These are phyloP conservation scores for Solanum hybrid DNA, from an alignment of 305 asterid species.

Conservation along the genomic window DNA sequence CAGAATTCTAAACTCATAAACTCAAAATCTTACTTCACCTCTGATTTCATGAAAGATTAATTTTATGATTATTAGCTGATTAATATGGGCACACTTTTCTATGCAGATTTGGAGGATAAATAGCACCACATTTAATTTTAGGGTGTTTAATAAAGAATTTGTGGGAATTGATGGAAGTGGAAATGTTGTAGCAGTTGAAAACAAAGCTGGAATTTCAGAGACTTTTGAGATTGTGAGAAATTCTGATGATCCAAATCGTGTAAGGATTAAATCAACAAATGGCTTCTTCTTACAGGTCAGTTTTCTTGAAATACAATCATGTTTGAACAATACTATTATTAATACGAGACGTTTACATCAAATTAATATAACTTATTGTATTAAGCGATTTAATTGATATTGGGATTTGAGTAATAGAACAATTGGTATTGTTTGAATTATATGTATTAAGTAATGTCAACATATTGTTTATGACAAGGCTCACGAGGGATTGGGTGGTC, in stretches of 20 bases:
- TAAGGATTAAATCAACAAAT: slow-evolving; percentile 49
- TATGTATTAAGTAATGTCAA: background rate
- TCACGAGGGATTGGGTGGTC: fast-evolving
- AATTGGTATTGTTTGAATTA: background rate
- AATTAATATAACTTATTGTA: background rate
- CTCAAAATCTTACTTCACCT: background rate
- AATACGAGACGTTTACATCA: fast-evolving
- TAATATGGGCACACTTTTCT: background rate
- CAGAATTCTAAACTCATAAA: background rate
- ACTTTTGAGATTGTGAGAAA: slow-evolving; percentile 43
- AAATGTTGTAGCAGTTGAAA: slow-evolving; percentile 22
- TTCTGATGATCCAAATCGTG: slow-evolving; percentile 24
- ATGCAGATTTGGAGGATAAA: slow-evolving; percentile 67
- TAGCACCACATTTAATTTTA: slow-evolving; percentile 41
- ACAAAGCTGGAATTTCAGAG: slow-evolving; percentile 21
- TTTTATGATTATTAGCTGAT: background rate
- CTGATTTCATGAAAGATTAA: background rate
- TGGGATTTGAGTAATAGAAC: background rate
- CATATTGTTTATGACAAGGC: background rate
- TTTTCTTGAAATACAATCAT: background rate
- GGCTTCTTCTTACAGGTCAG: slow-evolving; percentile 56
- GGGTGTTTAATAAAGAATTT: slow-evolving; percentile 61
- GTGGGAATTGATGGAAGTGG: slow-evolving; percentile 41
- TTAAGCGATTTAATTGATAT: background rate
- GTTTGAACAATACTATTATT: background rate